These are phyloP conservation scores for Tripterygium wilfordii DNA, from an alignment of 177 flowering plant genomes.

Conservation along the genomic window DNA sequence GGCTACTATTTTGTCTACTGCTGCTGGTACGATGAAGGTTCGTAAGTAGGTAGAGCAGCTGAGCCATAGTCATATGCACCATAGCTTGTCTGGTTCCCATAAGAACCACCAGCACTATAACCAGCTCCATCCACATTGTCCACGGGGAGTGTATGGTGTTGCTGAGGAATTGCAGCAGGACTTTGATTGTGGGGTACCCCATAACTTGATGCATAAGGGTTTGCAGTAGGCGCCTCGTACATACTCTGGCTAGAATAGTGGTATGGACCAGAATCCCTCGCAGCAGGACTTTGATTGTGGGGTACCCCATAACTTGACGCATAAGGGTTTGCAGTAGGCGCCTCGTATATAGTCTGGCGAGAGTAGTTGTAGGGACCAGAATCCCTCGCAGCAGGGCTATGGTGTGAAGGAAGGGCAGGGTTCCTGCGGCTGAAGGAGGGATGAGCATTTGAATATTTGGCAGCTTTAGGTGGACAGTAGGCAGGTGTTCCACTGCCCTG, in stretches of 20 bases:
- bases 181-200: conserved; percentile 26
- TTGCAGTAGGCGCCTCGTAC: conserved; percentile 28
- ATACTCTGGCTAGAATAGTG: conserved; percentile 33
- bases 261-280: conserved; percentile 34
- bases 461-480: conserved; percentile 37
- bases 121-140: conserved; percentile 26
- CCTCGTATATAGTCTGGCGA: conserved; percentile 33
- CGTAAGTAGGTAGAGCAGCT: conserved; percentile 25
- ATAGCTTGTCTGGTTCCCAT: conserved; percentile 30
- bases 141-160: conserved; percentile 23
- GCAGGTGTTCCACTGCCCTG: conserved; percentile 25
- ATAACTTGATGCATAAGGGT: conserved; percentile 30
- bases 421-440: conserved; percentile 33
- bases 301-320: conserved; percentile 29
- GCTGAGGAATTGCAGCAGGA: conserved; percentile 35
- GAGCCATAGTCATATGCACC: conserved; percentile 34
- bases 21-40: conserved; percentile 29
- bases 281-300: conserved; percentile 37
- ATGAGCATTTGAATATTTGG: conserved; percentile 24
- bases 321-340: conserved; percentile 22
- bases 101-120: conserved; percentile 20
- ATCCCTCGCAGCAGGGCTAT: conserved; percentile 27
- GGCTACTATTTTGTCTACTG: conserved; percentile 7
- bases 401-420: conserved; percentile 25
- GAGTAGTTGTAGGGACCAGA: conserved; percentile 36